Percentiles rank a stretch among this genome's conserved stretches.
phyloP scores from a whole-genome alignment of 2,329 filamentous ascomycete genomes.

The Diatrype stigma region DNA sequence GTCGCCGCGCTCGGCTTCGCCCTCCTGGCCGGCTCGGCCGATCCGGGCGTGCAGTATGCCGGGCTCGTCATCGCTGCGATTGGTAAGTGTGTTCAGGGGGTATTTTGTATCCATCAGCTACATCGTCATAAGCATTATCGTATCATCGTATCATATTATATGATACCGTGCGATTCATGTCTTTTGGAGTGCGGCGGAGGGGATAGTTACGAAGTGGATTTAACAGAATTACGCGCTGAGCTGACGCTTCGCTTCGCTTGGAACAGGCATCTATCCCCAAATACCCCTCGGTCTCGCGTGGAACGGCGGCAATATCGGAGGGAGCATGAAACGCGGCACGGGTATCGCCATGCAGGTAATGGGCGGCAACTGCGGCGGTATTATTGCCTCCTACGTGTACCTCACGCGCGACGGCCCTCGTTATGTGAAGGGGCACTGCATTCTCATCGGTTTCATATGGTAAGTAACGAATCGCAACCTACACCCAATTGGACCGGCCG shows the following conservation, averaged over 20 bases:
- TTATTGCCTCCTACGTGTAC: conserved; percentile 35
- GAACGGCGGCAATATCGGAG: conserved; percentile 57
- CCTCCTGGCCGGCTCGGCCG: conserved; percentile 31
- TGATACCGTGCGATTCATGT: too few species aligned
- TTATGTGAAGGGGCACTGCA: conserved; percentile 34
- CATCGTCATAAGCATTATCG: too few species aligned
- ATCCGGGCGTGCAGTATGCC: conserved; percentile 41
- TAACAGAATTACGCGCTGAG: too few species aligned
- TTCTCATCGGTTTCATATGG: conserved; percentile 22
- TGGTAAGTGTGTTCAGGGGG: conserved; percentile 16
- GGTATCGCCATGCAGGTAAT: conserved; percentile 55
- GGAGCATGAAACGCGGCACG: conserved; percentile 49
- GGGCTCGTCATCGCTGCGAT: conserved; percentile 42
- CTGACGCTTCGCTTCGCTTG: too few species aligned
- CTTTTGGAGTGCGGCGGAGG: too few species aligned
- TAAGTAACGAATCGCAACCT: conserved; percentile 17
- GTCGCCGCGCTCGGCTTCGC: conserved; percentile 42
- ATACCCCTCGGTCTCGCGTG: conserved; percentile 53
- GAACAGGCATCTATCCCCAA: conserved; percentile 45
- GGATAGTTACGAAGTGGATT: too few species aligned
- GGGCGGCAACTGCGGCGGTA: conserved; percentile 50
- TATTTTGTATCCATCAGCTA: background rate
- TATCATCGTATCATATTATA: too few species aligned
- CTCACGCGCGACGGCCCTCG: conserved; percentile 35
- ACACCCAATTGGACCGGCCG: too few species aligned